Evolutionary conservation across 352 stramenopile species (phyloP), one percentile per base, ranked within the genome.

Genomic region (Pythium volutum): DNA sequence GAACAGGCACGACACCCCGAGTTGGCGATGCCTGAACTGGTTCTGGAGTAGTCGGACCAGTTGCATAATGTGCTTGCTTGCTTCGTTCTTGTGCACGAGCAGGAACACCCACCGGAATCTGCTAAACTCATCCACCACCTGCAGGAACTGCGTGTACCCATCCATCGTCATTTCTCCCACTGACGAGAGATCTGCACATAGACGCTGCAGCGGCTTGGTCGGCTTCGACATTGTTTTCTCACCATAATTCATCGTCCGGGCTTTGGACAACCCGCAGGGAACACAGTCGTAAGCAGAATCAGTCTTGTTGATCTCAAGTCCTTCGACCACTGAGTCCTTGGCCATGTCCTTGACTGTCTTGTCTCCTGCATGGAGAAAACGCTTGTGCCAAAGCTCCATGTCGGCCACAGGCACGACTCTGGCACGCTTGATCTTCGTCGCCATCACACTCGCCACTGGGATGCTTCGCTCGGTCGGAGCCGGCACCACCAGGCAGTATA

Each of bases 321-420:
- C 51, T 15, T 58, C 10, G 2, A 58, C 51, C 20, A 11, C 22
- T 9, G 5, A 33, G 29, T 26, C 33, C 42, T 56, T 22, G 3
- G 4, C 29, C n/a, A 56, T 56, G 16, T 16, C 49, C 49, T 31
- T 11, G 49, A 29, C 36, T 4, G 11, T 23, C 3, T 58, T 18
- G 20, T 48, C 11, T 33, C 22, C 36, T 9, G 25, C 25, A 14
- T 58, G 51, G 2, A 6, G 10, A 22, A 48, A 48, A 3, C 51
- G 51, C 51, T 58, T 47, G 41, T 76, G 11, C 54, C 66, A 47
- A n/a, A n/a, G n/a, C n/a, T n/a, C n/a, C n/a, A n/a, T n/a, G n/a
- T n/a, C n/a, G n/a, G n/a, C n/a, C n/a, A n/a, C n/a, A n/a, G n/a
- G n/a, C n/a, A n/a, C n/a, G n/a, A n/a, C n/a, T n/a, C n/a, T n/a